These are phyloP conservation scores for Exidia glandulosa DNA, from an alignment of 768 basidiomycete species.

Conservation along the genomic window DNA sequence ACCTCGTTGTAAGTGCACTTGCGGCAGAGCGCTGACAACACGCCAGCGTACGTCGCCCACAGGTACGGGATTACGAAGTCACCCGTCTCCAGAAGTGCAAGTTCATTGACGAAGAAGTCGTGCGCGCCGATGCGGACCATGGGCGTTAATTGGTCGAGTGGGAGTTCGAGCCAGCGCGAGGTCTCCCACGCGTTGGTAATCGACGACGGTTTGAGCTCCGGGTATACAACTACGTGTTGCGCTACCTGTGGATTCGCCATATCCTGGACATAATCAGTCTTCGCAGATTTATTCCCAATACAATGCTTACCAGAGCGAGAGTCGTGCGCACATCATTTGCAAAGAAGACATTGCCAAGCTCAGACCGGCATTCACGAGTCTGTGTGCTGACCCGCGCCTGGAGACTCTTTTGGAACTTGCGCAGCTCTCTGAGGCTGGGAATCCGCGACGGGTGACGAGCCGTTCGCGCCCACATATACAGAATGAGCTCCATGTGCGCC, in stretches of 20 bases:
- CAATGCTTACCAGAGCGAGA: background rate
- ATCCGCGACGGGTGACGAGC: conserved; percentile 20
- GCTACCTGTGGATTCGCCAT: background rate
- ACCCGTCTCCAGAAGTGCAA: conserved; percentile 2
- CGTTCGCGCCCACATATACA: conserved; percentile 24
- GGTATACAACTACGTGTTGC: background rate
- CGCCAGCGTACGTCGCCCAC: background rate
- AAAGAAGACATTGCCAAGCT: conserved; percentile 20
- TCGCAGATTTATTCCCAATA: background rate
- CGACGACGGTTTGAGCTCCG: background rate
- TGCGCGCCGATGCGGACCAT: conserved; percentile 5
- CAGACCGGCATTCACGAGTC: conserved; percentile 12
- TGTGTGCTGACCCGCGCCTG: conserved; percentile 6
- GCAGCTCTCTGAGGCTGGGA: conserved; percentile 17
- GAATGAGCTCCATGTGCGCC: conserved; percentile 20
- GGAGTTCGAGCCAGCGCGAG: background rate
- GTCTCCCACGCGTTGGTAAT: background rate
- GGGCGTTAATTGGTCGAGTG: conserved; percentile 7
- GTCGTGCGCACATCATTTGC: conserved; percentile 11
- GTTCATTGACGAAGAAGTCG: conserved; percentile 11
- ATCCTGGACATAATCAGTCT: background rate
- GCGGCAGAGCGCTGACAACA: too few relatives aligned
- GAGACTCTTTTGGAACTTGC: conserved; percentile 15
- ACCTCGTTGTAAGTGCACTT: background rate
- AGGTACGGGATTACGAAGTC: background rate